Conservation (phyloP, 257 asterid species). For the Craterostigma plantagineum region DNA sequence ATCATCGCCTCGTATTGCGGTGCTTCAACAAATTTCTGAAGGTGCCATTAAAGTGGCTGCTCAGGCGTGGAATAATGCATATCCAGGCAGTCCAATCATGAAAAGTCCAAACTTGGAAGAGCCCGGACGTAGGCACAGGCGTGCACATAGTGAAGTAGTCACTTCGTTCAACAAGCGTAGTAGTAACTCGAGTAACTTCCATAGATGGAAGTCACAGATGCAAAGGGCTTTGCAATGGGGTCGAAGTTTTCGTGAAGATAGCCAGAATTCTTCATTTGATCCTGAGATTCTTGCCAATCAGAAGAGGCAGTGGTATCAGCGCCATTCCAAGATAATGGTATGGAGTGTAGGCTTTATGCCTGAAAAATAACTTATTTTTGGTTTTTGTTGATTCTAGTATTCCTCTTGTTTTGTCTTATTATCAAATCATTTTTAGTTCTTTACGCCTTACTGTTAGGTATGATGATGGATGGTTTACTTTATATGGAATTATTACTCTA, state of each 20-base stretch:
- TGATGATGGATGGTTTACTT: conserved; percentile 7
- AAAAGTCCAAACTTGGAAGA: conserved; percentile 9
- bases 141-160: conserved; percentile 27
- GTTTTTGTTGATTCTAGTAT: neutral
- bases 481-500: conserved; percentile 9
- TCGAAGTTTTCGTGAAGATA: conserved; percentile 18
- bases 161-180: conserved; percentile 20
- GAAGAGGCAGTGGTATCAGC: conserved; percentile 87
- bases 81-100: conserved; percentile 11
- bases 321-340: conserved; percentile 64
- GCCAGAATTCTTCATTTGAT: conserved; percentile 30
- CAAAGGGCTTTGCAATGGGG: conserved; percentile 49
- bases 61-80: conserved; percentile 15
- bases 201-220: conserved; percentile 41
- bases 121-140: conserved; percentile 21
- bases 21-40: conserved; percentile 17
- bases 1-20: conserved; percentile 24
- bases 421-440: no score
- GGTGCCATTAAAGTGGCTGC: conserved; percentile 20
- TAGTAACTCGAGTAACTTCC: conserved; percentile 17
- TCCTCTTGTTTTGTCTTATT: no score
- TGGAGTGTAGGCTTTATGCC: no score
- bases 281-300: conserved; percentile 89
- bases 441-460: neutral
- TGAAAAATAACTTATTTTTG: no score